Base-by-base conservation (phyloP, 257 asterid genomes). In the Nicotiana undulata region DNA sequence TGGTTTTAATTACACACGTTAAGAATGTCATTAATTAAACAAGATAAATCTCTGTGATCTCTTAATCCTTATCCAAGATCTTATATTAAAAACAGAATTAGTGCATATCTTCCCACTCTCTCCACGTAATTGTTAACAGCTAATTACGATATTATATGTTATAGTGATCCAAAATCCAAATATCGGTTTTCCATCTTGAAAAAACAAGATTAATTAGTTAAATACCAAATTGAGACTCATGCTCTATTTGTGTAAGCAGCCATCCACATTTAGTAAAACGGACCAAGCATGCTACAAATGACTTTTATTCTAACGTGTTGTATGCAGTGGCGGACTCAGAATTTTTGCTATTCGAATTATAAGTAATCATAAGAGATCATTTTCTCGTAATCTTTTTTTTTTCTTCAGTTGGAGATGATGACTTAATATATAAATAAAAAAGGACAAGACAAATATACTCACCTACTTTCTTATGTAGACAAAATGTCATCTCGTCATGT, bases 401-500 rank as follows among this genome's bases (percentile, higher is more conserved):
- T 9, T 34, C 4, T 29, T 1, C 2, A 60, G 18, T 34, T 67
- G 5, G 11, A n/a, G 31, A 68, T 37, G 31, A 68, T 37, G 32
- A n/a, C 53, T 18, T 34, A 31, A 8, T 65, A 17, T 65, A 31
- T 31, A 32, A 20, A 56, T 0, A n/a, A 56, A 56, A 22, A 22
- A 2, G 15, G 6, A 60, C 6, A 24, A 60, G 34, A 17, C 4
- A 68, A 68, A 40, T 37, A 56, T 26, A 61, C 85, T 77, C 83
- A 80, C 88, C 89, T 84, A 86, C 83, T 74, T 81, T 11, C 0
- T 77, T 63, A 80, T 31, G 5, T 22, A 12, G 32, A 79, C 84
- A 88, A 85, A 81, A 82, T 83, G 84, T 68, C 46, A 68, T 68
- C 34, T 55, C 6, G 46, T 77, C 79, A 53, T 81, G n/a, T 34